Percentiles rank a stretch among this genome's conserved stretches.
These are phyloP conservation scores for Volvox africanus DNA, from an alignment of 139 green algal species.

Conservation along the genomic window DNA sequence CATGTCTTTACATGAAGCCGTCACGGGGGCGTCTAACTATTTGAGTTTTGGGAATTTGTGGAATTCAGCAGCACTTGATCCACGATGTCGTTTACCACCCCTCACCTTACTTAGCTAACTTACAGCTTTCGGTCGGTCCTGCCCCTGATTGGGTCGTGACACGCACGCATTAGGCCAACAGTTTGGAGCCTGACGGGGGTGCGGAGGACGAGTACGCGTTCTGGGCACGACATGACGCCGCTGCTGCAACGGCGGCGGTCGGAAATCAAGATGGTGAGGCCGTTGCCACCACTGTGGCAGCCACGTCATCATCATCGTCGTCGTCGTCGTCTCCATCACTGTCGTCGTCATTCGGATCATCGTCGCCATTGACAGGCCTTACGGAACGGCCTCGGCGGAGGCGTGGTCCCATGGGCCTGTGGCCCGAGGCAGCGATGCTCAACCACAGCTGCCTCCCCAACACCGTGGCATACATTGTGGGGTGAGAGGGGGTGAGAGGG, in stretches of 20 bases:
- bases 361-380: background rate
- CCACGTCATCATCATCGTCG: background rate
- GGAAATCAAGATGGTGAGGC: background rate
- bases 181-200: conserved; percentile 26
- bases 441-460: conserved; percentile 59
- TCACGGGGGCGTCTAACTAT: too few relatives aligned
- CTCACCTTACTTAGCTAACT: too few relatives aligned
- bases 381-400: background rate
- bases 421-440: conserved; percentile 49
- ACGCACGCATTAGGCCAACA: conserved; percentile 4
- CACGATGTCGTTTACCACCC: too few relatives aligned
- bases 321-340: background rate
- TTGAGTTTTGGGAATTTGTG: too few relatives aligned
- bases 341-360: background rate
- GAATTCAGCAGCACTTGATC: too few relatives aligned
- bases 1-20: too few relatives aligned
- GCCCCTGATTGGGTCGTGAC: too few relatives aligned
- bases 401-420: conserved; percentile 50
- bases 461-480: conserved; percentile 27
- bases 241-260: background rate
- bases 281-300: background rate
- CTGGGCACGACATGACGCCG: conserved; percentile 4
- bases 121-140: background rate
- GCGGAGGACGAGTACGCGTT: conserved; percentile 35
- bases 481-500: background rate